Base-by-base conservation (phyloP, 305 asterid species). In the Stenogyne calaminthoides region DNA sequence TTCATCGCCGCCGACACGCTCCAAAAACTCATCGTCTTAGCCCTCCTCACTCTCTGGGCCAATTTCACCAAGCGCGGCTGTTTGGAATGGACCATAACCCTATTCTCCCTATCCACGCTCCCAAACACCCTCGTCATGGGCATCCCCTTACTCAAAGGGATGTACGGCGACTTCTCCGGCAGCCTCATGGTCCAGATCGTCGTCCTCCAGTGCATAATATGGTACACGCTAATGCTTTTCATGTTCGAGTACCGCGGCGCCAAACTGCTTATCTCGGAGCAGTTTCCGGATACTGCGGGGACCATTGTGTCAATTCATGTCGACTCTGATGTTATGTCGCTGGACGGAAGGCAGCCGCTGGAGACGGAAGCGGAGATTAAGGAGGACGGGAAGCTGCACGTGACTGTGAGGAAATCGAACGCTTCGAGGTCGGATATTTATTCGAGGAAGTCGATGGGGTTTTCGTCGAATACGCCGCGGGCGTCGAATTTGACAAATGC, bases 121-220 rank as follows among this genome's bases (percentile, higher is more conserved):
- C 99, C 98, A 14, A 92, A 95, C 79, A 92, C 99, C 1, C 91
- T 95, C 11, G 99, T 95, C 8, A 95, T 95, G 99, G 99, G 99
- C 25, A 95, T 95, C 25, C 99, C 99, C 7, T 34, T 92, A 37
- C 67, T 95, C 3, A 90, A 90, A 19, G 99, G 99, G 0, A 95
- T 95, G 99, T 92, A 95, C 67, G 98, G 96, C 1, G 86, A 83
- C 4, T 85, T 70, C 64, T 92, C 96, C 0, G 98, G 98, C 27
- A 67, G 83, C 0, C 75, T 95, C 0, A 95, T 95, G 99, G 99
- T 95, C n/a, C 99, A 95, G 67, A 87, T 92, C n/a, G 98, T 95
- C 4, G 99, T 95, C 0, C 88, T 95, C 1, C 99, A 95, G 78
- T 92, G 98, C 76, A 95, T 92, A 27, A 92, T 95, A n/a, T 95